phyloP scores from a whole-genome alignment of 306 rosid species.

The Cajanus cajan region DNA sequence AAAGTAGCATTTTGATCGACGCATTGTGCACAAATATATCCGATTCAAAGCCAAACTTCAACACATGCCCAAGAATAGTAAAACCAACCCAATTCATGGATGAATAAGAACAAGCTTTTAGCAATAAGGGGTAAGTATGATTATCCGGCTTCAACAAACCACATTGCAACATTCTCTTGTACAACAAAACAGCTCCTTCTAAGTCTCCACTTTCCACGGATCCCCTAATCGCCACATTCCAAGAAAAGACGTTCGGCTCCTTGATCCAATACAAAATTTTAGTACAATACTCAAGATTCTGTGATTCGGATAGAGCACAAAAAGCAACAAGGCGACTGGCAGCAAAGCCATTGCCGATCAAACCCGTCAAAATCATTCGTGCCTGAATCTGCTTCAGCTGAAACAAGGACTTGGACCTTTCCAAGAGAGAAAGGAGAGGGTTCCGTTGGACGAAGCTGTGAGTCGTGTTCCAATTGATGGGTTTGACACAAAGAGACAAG shows the following conservation, averaged over 20 bases:
- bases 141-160: slow-evolving; percentile 57
- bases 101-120: slow-evolving; percentile 62
- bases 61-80: slow-evolving; percentile 60
- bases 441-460: slow-evolving; percentile 49
- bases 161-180: slow-evolving; percentile 52
- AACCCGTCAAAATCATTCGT: slow-evolving; percentile 59
- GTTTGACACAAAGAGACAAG: slow-evolving; percentile 39
- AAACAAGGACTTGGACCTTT: slow-evolving; percentile 53
- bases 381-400: slow-evolving; percentile 79
- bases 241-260: slow-evolving; percentile 58
- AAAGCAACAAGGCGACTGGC: slow-evolving; percentile 70
- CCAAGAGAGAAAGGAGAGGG: slow-evolving; percentile 62
- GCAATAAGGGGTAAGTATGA: slow-evolving; percentile 65
- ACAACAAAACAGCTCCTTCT: slow-evolving; percentile 51
- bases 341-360: slow-evolving; percentile 52
- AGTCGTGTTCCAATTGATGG: slow-evolving; percentile 59
- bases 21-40: slow-evolving; percentile 73
- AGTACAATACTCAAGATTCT: slow-evolving; percentile 50
- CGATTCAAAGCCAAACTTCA: slow-evolving; percentile 59
- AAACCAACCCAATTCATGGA: slow-evolving; percentile 41
- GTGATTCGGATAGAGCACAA: slow-evolving; percentile 68
- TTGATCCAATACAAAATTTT: slow-evolving; percentile 39
- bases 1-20: slow-evolving; percentile 54
- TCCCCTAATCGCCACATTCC: slow-evolving; percentile 76
- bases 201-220: slow-evolving; percentile 49